Conservation (phyloP, 1,284 basidiomycete genomes). For the Moesziomyces parantarcticus region DNA sequence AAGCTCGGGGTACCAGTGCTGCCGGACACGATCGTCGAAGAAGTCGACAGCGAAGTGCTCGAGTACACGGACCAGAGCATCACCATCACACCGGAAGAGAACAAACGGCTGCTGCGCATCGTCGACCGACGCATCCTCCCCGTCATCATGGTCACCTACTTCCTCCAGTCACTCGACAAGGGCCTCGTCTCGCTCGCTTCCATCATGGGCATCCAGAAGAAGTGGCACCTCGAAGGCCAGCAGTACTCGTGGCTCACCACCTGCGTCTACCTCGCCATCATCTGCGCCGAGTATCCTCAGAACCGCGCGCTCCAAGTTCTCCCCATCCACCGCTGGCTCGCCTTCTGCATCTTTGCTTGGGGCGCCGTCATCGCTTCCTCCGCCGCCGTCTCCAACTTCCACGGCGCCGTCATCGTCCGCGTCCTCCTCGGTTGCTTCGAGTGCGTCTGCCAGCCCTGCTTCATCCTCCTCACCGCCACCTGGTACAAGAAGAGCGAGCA, state of each 20-base stretch:
- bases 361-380: conserved; percentile 45
- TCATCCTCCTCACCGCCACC: conserved; percentile 47
- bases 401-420: conserved; percentile 48
- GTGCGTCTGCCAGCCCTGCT: conserved; percentile 54
- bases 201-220: conserved; percentile 72
- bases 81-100: conserved; percentile 47
- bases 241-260: conserved; percentile 61
- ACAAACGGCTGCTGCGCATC: conserved; percentile 68
- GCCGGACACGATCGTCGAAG: conserved; percentile 39
- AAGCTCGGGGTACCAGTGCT: conserved; percentile 17
- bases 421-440: conserved; percentile 63
- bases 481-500: conserved; percentile 53
- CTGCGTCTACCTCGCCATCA: conserved; percentile 60
- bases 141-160: conserved; percentile 74
- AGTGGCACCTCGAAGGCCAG: conserved; percentile 53
- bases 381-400: conserved; percentile 53
- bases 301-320: conserved; percentile 56
- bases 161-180: conserved; percentile 73
- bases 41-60: conserved; percentile 41
- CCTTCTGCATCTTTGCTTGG: conserved; percentile 48
- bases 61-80: conserved; percentile 31
- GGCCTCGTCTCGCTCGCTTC: conserved; percentile 73
- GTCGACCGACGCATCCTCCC: conserved; percentile 72
- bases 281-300: conserved; percentile 48
- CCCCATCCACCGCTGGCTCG: conserved; percentile 55